Conservation (phyloP, 768 basidiomycete genomes). For the Mycena maculata region DNA sequence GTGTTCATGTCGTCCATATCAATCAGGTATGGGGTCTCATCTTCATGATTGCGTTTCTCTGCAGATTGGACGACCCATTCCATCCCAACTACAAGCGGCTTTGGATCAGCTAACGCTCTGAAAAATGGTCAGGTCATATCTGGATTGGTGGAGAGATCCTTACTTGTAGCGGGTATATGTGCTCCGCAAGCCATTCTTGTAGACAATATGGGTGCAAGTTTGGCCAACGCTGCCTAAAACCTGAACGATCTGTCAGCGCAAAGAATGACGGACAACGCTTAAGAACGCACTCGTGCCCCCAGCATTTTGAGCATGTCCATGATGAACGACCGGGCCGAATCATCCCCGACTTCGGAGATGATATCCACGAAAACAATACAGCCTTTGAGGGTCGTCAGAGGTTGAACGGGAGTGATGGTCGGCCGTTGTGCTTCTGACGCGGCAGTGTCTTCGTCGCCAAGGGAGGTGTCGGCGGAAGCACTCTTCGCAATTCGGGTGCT, state of each 20-base stretch:
- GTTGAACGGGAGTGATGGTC: conserved; percentile 39
- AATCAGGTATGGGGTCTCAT: conserved; percentile 73
- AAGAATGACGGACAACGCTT: not conserved
- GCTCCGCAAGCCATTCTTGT: conserved; percentile 82
- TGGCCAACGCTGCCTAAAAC: conserved; percentile 74
- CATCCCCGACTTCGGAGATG: conserved; percentile 83
- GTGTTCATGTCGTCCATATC: conserved; percentile 71
- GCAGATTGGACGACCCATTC: conserved; percentile 92
- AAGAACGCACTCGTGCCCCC: conserved; percentile 77
- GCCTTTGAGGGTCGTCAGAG: conserved; percentile 70
- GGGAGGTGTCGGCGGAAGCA: conserved; percentile 33
- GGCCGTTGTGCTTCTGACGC: conserved; percentile 34
- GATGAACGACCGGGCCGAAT: conserved; percentile 81
- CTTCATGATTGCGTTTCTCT: conserved; percentile 71
- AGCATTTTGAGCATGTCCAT: conserved; percentile 83
- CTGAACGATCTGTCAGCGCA: conserved; percentile 45
- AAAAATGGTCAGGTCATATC: not conserved
- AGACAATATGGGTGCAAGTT: conserved; percentile 86
- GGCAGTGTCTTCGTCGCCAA: conserved; percentile 33
- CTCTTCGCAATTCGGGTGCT: conserved; percentile 50
- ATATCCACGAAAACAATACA: conserved; percentile 91
- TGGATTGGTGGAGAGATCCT: conserved; percentile 31
- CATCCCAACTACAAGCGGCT: conserved; percentile 84
- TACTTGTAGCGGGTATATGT: conserved; percentile 81
- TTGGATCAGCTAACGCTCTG: conserved; percentile 66